A percentile compares a stretch with the other conserved stretches of the same genome.
Evolutionary conservation across 768 basidiomycete genomes (phyloP).

Genomic region (Termitomyces sp.): DNA sequence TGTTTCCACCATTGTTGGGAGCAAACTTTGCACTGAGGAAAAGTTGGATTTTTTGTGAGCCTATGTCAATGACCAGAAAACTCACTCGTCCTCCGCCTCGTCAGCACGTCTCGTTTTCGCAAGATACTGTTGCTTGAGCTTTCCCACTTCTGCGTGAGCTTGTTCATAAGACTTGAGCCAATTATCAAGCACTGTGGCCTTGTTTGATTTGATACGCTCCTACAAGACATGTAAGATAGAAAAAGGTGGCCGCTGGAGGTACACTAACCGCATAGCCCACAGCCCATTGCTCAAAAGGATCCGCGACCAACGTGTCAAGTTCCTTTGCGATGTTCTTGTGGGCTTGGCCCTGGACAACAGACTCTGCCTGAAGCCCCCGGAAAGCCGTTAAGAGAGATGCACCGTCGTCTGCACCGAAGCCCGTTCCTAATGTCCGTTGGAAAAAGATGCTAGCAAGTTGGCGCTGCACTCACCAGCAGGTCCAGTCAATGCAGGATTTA

Average conservation of each 20-base stretch:
- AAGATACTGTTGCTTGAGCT: slow-evolving; percentile 75
- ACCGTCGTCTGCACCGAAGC: slow-evolving; percentile 79
- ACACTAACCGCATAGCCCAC: slow-evolving; percentile 59
- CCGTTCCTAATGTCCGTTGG: slow-evolving; percentile 39
- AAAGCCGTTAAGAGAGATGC: slow-evolving; percentile 80
- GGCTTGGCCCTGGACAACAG: slow-evolving; percentile 64
- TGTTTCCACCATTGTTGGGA: slow-evolving; percentile 49
- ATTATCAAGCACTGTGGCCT: slow-evolving; percentile 54
- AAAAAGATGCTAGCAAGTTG: background rate
- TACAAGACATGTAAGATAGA: slow-evolving; percentile 22
- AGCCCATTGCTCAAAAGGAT: slow-evolving; percentile 83
- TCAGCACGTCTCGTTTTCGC: slow-evolving; percentile 81
- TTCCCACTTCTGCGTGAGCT: slow-evolving; percentile 60
- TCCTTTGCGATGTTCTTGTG: slow-evolving; percentile 74
- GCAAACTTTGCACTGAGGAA: slow-evolving; percentile 77
- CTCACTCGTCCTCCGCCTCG: slow-evolving; percentile 93
- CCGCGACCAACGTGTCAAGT: slow-evolving; percentile 68
- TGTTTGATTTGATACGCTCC: slow-evolving; percentile 62
- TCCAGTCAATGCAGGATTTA: slow-evolving; percentile 44
- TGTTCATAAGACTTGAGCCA: slow-evolving; percentile 73
- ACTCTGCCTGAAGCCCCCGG: slow-evolving; percentile 75
- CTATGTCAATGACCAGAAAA: slow-evolving; percentile 13
- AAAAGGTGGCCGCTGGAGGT: slow-evolving; percentile 8
- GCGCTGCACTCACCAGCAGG: slow-evolving; percentile 39
- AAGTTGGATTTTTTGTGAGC: background rate